Conservation (phyloP, 495 filamentous ascomycete species). For the Aspergillus bertholletiae region DNA sequence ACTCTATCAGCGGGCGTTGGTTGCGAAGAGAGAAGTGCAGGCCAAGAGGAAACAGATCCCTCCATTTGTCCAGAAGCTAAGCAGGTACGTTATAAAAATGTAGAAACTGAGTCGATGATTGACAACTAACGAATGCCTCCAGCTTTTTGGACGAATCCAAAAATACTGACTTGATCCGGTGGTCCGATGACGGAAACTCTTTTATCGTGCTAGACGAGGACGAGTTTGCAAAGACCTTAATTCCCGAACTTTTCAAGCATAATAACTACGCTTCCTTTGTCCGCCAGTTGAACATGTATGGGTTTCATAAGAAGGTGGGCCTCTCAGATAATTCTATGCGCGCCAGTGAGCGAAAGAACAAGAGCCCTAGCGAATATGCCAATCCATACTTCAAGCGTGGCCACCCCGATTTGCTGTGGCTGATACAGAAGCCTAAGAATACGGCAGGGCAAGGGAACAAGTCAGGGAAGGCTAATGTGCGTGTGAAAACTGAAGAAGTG, state of each 20-base stretch:
- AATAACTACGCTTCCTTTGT: constrained; percentile 99
- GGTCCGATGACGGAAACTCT: constrained; percentile 93
- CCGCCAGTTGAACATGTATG: constrained; percentile 98
- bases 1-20: constrained; percentile 68
- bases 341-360: constrained; percentile 92
- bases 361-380: constrained; percentile 95
- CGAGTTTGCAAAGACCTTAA: constrained; percentile 95
- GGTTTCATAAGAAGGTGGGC: constrained; percentile 97
- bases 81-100: constrained; percentile 68
- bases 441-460: constrained; percentile 47
- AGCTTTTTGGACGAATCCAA: constrained; percentile 92
- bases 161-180: constrained; percentile 92
- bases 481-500: constrained; percentile 67
- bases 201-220: constrained; percentile 98
- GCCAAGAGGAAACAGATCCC: constrained; percentile 91
- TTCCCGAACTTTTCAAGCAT: constrained; percentile 97
- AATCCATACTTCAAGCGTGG: constrained; percentile 95
- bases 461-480: constrained; percentile 40
- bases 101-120: not conserved
- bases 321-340: constrained; percentile 97
- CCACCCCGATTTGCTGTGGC: constrained; percentile 89
- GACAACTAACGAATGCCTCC: constrained; percentile 19
- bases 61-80: constrained; percentile 96
- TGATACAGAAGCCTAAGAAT: constrained; percentile 95
- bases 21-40: constrained; percentile 79